Base-by-base conservation (phyloP, 257 asterid species). In the Solanum neorickii region DNA sequence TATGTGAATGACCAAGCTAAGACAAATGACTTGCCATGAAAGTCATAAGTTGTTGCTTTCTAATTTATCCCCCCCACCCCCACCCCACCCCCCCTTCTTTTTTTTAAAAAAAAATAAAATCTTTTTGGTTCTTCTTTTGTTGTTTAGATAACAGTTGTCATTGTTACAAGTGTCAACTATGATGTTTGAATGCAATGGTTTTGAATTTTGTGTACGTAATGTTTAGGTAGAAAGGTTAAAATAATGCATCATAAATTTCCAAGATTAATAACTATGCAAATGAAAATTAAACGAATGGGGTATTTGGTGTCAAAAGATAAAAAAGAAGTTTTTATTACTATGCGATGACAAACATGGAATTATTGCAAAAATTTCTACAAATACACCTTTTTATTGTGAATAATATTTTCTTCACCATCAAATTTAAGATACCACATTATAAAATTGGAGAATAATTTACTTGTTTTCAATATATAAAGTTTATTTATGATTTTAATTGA, bases 1-100 rank as follows among this genome's bases (percentile, higher is more conserved):
- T 41, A 76, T 41, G 59, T 41, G 59, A 5, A 42, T 2, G 56
- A 42, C 80, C 80, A 75, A 83, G 60, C 35, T 52, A 77, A 76
- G 69, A 49, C 52, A 78, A 73, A n/a, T 80, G 42, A 82, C 86
- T 87, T 87, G 86, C 87, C 60, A 82, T 25, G 83, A 82, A 82
- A 82, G 86, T 82, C 41, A 82, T 82, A 49, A 52, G 31, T 49
- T 29, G 69, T 49, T 82, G 29, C 69, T 14, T 82, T 80, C 29
- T 18, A 37, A 37, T 37, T 47, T 80, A 29, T 16, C 2, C 65
- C 31, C 16, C 12, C 39, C 6, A 1, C 1, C 6, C 6, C 31
- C 3, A 1, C 1, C 6, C 6, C 31, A 0, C 31, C 31, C 31
- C 31, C 3, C 5, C 35, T 3, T 33, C 1, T 37, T 37, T 16